Conservation (phyloP, 176 grass and related monocot species). For the Secale cereale region DNA sequence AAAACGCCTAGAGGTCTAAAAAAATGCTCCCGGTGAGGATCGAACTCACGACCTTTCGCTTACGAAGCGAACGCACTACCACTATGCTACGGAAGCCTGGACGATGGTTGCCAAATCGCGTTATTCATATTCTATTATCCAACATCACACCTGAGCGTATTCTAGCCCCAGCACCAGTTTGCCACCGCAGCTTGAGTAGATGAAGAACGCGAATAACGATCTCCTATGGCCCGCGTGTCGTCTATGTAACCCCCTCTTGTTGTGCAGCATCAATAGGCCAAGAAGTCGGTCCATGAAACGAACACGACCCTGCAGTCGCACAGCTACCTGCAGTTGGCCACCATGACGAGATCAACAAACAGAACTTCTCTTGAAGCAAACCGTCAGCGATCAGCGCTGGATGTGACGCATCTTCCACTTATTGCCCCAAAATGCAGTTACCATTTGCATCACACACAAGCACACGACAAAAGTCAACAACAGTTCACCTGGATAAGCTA, state of each 20-base stretch:
- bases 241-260: no score
- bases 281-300: no score
- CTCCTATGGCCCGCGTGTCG: no score
- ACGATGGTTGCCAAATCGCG: not conserved
- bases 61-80: conserved; percentile 92
- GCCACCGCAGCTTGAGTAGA: no score
- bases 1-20: no score
- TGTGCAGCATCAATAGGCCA: no score
- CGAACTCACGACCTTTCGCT: conserved; percentile 96
- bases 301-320: no score
- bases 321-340: not conserved
- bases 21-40: conserved; percentile 67
- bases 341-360: not conserved
- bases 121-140: not conserved
- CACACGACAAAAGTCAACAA: not conserved
- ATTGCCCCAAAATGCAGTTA: not conserved
- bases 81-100: conserved; percentile 61
- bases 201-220: no score
- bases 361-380: not conserved
- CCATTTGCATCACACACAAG: not conserved
- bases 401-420: not conserved
- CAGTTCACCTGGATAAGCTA: not conserved
- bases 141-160: no score
- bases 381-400: not conserved
- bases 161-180: no score